Evolutionary conservation across 495 filamentous ascomycete species (phyloP).

Genomic region (Parachaetomium inaequale): DNA sequence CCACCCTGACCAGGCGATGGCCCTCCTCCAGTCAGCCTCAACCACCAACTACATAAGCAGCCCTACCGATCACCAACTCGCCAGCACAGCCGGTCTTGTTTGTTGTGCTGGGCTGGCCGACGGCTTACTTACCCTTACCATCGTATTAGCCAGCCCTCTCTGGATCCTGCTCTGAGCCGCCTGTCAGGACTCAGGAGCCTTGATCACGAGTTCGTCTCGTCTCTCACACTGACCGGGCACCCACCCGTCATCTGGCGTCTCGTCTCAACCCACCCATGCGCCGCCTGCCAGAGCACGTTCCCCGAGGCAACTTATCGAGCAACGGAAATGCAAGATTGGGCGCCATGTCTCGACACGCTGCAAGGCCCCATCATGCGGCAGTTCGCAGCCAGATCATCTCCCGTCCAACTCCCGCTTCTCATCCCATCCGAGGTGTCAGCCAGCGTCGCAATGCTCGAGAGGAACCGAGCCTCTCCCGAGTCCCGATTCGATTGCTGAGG

Average conservation of each 20-base stretch:
- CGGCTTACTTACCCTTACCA: not conserved
- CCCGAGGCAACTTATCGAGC: not conserved
- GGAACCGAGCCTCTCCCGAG: slow-evolving; percentile 8
- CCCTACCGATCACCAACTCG: not conserved
- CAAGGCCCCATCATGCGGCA: slow-evolving; percentile 2
- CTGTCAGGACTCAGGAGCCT: not conserved
- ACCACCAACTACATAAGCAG: not conserved
- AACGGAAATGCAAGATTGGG: slow-evolving; percentile 15
- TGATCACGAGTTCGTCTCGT: slow-evolving; percentile 10
- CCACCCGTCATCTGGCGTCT: not conserved
- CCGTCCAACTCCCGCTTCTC: not conserved
- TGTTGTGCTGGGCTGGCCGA: slow-evolving; percentile 1
- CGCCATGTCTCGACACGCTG: slow-evolving; percentile 8
- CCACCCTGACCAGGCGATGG: not conserved
- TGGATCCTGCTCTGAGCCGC: not conserved
- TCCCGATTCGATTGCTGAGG: slow-evolving; percentile 1
- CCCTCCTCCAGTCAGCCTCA: slow-evolving; percentile 5
- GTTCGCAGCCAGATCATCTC: slow-evolving; percentile 5
- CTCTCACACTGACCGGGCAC: not conserved
- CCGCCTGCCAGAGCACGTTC: not conserved
- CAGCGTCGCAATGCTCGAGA: slow-evolving; percentile 5
- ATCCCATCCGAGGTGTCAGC: not conserved
- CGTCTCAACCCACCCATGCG: not conserved
- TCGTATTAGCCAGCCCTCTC: not conserved
- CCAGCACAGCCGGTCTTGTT: not conserved